Evolutionary conservation across 805 yeast genomes (phyloP).

Genomic region (Metschnikowia matae): DNA sequence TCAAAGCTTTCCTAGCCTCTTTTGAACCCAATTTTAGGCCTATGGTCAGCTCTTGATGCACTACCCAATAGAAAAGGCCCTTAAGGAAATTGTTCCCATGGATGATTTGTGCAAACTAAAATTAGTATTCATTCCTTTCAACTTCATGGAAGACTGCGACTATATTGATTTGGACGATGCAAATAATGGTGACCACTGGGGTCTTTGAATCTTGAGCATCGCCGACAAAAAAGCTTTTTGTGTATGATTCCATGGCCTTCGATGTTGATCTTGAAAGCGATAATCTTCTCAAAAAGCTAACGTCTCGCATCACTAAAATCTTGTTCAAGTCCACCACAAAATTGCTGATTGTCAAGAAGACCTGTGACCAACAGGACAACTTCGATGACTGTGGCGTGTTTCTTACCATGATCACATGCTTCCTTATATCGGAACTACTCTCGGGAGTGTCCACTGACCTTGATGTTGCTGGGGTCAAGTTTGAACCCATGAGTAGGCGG

Average conservation of each 20-base stretch:
- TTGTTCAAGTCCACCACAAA: slow-evolving; percentile 22
- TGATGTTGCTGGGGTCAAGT: slow-evolving; percentile 35
- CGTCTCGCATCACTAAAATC: slow-evolving; percentile 19
- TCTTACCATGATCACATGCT: slow-evolving; percentile 36
- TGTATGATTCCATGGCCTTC: slow-evolving; percentile 55
- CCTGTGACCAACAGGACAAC: slow-evolving; percentile 58
- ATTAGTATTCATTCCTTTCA: slow-evolving; percentile 64
- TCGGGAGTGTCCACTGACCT: slow-evolving; percentile 30
- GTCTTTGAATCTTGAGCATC: slow-evolving; percentile 51
- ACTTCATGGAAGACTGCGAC: slow-evolving; percentile 46
- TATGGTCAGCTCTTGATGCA: slow-evolving; percentile 59
- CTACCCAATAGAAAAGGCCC: slow-evolving; percentile 36
- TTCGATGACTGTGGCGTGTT: slow-evolving; percentile 64
- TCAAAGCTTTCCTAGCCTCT: no score
- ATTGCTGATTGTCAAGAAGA: slow-evolving; percentile 27
- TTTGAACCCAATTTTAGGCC: no score
- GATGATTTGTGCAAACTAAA: slow-evolving; percentile 30
- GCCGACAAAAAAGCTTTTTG: slow-evolving; percentile 44
- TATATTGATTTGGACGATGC: slow-evolving; percentile 45
- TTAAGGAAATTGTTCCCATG: slow-evolving; percentile 32
- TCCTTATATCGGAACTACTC: slow-evolving; percentile 27
- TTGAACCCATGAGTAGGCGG: slow-evolving; percentile 40
- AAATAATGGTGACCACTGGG: slow-evolving; percentile 78
- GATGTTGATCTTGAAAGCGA: slow-evolving; percentile 30
- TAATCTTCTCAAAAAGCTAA: slow-evolving; percentile 23